phyloP scores from a whole-genome alignment of 768 basidiomycete species.

The Fomitopsis pulvina region DNA sequence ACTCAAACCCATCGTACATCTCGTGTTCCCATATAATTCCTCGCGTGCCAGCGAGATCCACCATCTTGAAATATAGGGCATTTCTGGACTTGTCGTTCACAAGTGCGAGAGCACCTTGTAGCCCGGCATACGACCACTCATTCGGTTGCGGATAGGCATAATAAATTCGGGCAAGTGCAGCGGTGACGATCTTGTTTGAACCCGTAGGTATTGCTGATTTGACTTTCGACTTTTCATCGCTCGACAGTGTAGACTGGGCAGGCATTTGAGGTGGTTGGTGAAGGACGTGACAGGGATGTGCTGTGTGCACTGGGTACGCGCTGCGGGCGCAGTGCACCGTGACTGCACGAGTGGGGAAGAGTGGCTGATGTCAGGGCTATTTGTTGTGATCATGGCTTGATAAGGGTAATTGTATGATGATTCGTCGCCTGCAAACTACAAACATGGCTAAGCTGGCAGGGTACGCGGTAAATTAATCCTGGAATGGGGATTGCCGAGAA shows the following conservation, averaged over 20 bases:
- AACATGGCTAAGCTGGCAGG: no score
- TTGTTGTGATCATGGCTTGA: no score
- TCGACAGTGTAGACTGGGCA: conserved; percentile 57
- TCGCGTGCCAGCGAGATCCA: conserved; percentile 78
- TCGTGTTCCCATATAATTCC: conserved; percentile 94
- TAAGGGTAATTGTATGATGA: no score
- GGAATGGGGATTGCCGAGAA: conserved; percentile 8
- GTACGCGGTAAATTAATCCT: no score
- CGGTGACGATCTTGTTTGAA: conserved; percentile 69
- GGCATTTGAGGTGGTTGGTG: conserved; percentile 45
- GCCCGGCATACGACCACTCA: conserved; percentile 82
- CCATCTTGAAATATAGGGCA: conserved; percentile 62
- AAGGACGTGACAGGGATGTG: not conserved
- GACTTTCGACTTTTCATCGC: conserved; percentile 74
- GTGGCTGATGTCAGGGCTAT: no score
- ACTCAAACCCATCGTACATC: conserved; percentile 75
- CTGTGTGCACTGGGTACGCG: not conserved
- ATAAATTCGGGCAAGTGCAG: conserved; percentile 85
- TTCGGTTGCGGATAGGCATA: conserved; percentile 73
- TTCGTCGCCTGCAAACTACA: no score
- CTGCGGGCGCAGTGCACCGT: no score
- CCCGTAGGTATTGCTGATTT: conserved; percentile 51
- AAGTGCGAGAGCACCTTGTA: conserved; percentile 82
- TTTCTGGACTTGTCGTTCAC: conserved; percentile 52
- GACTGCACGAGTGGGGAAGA: no score